These are phyloP conservation scores for Fusarium subtropicale DNA, from an alignment of 2,329 filamentous ascomycete genomes.

Conservation along the genomic window DNA sequence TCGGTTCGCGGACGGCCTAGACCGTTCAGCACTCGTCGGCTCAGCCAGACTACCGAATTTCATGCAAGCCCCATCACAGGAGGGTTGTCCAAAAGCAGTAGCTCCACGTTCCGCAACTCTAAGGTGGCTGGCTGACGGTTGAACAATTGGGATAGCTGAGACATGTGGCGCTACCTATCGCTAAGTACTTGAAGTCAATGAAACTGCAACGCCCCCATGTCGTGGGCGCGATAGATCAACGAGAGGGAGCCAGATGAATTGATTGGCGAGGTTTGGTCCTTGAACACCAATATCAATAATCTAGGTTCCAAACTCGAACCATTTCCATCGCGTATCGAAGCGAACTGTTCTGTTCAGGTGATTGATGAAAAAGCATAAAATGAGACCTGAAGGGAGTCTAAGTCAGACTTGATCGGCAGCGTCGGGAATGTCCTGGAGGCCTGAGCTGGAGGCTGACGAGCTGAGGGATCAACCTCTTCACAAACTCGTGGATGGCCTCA, in stretches of 20 bases:
- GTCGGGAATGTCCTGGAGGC: background rate
- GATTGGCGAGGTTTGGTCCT: background rate
- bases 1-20: constrained; percentile 8
- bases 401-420: background rate
- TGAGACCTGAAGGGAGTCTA: background rate
- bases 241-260: background rate
- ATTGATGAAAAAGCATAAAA: background rate
- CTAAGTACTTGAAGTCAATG: background rate
- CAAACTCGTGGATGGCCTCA: background rate
- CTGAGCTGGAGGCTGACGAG: background rate
- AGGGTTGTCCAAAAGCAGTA: background rate
- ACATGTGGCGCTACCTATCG: background rate
- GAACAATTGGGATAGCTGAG: background rate
- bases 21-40: background rate
- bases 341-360: background rate
- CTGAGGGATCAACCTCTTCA: background rate
- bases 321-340: background rate
- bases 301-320: background rate
- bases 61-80: constrained; percentile 19
- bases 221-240: background rate
- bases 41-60: background rate
- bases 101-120: constrained; percentile 11
- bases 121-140: constrained; percentile 23
- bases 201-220: background rate
- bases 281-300: background rate